These are phyloP conservation scores for Sugiyamaella marilandica DNA, from an alignment of 805 yeast species.

Conservation along the genomic window DNA sequence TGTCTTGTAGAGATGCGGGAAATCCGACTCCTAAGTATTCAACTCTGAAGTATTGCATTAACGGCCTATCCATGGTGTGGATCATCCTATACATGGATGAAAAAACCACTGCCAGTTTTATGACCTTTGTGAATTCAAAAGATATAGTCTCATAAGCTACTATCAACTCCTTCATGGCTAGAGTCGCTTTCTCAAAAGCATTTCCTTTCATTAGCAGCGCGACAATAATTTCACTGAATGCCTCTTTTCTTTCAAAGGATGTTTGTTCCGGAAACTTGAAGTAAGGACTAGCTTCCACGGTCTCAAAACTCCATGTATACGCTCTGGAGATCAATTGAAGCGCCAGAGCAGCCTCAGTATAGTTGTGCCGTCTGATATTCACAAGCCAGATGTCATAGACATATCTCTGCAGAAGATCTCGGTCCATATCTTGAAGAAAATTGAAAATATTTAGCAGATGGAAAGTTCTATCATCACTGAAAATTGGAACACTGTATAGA, in stretches of 20 bases:
- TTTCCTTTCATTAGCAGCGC: conserved; percentile 63
- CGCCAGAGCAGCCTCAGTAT: conserved; percentile 78
- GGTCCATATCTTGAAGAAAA: conserved; percentile 70
- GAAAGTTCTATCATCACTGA: conserved; percentile 82
- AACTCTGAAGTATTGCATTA: conserved; percentile 75
- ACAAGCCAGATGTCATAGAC: conserved; percentile 68
- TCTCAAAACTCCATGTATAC: conserved; percentile 56
- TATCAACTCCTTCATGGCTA: conserved; percentile 69
- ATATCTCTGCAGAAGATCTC: conserved; percentile 75
- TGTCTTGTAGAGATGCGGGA: conserved; percentile 69
- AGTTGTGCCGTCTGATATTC: conserved; percentile 55
- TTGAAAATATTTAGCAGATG: conserved; percentile 71
- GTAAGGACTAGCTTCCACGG: conserved; percentile 51
- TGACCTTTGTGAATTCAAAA: conserved; percentile 70
- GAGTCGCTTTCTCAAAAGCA: conserved; percentile 74
- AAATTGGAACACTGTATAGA: conserved; percentile 74
- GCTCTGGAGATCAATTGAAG: conserved; percentile 73
- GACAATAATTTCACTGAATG: conserved; percentile 65
- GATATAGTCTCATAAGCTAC: conserved; percentile 68
- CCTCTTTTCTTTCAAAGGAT: conserved; percentile 75
- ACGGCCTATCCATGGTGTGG: conserved; percentile 63
- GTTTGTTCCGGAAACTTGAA: conserved; percentile 79
- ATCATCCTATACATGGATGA: conserved; percentile 63
- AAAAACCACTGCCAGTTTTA: conserved; percentile 63
- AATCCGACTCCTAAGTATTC: conserved; percentile 80